A percentile compares a stretch with the other conserved stretches of the same genome.
phyloP scores from a whole-genome alignment of 495 filamentous ascomycete genomes.

The Schizothecium vesticola region DNA sequence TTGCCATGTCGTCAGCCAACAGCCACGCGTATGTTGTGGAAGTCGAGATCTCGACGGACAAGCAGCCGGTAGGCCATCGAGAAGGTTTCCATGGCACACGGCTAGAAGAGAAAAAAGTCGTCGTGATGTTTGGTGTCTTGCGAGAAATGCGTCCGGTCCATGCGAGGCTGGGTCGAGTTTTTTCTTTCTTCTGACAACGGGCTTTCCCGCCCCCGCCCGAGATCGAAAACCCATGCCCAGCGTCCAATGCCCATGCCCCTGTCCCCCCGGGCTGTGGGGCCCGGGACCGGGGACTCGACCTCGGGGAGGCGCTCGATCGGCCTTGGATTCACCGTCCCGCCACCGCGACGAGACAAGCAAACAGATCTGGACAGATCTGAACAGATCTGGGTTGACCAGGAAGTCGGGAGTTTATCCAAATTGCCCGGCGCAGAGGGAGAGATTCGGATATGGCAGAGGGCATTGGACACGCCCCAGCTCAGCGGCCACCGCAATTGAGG shows the following conservation, averaged over 20 bases:
- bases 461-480: not conserved
- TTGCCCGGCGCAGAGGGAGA: not conserved
- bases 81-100: not conserved
- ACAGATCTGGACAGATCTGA: not conserved
- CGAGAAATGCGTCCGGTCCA: not conserved
- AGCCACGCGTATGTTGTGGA: not conserved
- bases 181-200: not conserved
- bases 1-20: not conserved
- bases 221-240: not conserved
- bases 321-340: not conserved
- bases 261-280: not conserved
- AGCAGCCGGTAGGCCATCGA: not conserved
- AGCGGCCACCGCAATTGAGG: not conserved
- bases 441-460: not conserved
- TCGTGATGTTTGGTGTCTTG: not conserved
- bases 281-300: not conserved
- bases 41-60: not conserved
- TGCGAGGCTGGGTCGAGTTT: not conserved
- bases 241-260: not conserved
- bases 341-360: not conserved
- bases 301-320: not conserved
- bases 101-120: not conserved
- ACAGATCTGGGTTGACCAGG: not conserved
- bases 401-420: slow-evolving; percentile 2
- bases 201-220: not conserved